Conservation (phyloP, 2,329 filamentous ascomycete genomes). For the Diplocarpon rosae region DNA sequence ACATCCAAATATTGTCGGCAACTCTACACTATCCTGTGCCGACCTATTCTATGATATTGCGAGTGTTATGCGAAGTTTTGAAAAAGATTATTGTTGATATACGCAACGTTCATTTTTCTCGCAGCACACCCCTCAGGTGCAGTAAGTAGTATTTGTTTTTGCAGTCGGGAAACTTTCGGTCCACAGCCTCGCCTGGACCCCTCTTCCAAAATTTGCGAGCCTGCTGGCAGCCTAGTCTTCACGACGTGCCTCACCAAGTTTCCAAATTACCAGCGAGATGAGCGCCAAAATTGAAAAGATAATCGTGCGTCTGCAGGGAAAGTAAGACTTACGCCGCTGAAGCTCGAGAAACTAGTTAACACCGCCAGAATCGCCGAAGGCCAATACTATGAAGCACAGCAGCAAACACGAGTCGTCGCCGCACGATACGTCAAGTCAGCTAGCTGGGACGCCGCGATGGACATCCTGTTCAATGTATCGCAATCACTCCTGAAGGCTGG, state of each 20-base stretch:
- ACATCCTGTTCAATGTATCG: conserved; percentile 76
- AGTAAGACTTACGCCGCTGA: conserved; percentile 34
- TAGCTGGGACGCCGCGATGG: conserved; percentile 76
- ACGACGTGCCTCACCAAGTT: neutral
- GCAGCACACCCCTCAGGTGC: neutral
- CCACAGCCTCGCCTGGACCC: too few relatives aligned
- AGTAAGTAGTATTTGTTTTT: neutral
- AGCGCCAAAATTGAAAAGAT: conserved; percentile 56
- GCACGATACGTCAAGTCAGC: conserved; percentile 82
- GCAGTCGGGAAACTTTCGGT: too few relatives aligned
- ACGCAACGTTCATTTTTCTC: too few relatives aligned
- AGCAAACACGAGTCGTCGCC: conserved; percentile 92
- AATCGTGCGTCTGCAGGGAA: conserved; percentile 66
- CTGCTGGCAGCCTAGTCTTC: neutral
- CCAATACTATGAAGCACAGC: conserved; percentile 95
- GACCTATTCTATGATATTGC: too few relatives aligned
- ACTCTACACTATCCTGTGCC: too few relatives aligned
- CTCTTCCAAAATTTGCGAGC: neutral
- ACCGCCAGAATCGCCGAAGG: conserved; percentile 69
- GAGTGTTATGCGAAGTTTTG: too few relatives aligned
- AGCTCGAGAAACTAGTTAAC: conserved; percentile 4
- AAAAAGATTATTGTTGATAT: too few relatives aligned
- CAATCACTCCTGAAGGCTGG: conserved; percentile 79
- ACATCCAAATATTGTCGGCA: neutral
- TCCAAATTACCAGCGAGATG: conserved; percentile 24